Base-by-base conservation (phyloP, 495 filamentous ascomycete species). In the Tricharina praecox region DNA sequence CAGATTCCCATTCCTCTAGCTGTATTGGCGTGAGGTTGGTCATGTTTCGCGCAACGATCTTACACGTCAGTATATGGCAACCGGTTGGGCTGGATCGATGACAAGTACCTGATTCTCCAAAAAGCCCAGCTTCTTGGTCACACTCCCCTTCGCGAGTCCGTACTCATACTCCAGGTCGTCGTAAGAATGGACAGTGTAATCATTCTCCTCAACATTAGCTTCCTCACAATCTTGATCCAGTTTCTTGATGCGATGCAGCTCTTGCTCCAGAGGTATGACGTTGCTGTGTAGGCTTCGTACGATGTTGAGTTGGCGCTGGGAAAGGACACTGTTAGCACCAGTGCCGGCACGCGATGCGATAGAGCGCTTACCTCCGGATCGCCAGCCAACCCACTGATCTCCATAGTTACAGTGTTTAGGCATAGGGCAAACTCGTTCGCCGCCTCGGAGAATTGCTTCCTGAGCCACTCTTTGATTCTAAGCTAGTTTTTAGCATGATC, bases 191-290 rank as follows among this genome's bases (percentile, higher is more conserved):
- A 88, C 94, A 3, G 90, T 97, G 66, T 88, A 94, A 64, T 97
- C 90, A 63, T 97, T 97, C 61, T 97, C 90, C 63, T 97, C 90
- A 37, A 95, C 93, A 62, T 96, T 96, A 36, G 90, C 90, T 68
- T 97, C 87, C 34, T 76, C 75, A 61, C 92, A 96, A 64, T 93
- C 85, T 9, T 73, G 76, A 3, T 74, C 80, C 53, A 96, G 88
- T 49, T 79, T 79, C 18, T 58, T 49, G 24, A 61, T 61, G 19
- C 58, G 55, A 48, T 81, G 73, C 18, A 97, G 74, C 64, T 84
- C 95, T 28, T 81, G 73, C 55, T 94, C 85, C 1, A 97, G 73
- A 0, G 90, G 90, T 1, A 82, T 75, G 9, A 97, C 70, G 51
- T 80, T 93, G 34, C 77, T 70, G 56, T 80, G 80, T 10, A 97